These are phyloP conservation scores for Chlamydomonas sp. DNA, from an alignment of 139 green algal genomes.

Conservation along the genomic window DNA sequence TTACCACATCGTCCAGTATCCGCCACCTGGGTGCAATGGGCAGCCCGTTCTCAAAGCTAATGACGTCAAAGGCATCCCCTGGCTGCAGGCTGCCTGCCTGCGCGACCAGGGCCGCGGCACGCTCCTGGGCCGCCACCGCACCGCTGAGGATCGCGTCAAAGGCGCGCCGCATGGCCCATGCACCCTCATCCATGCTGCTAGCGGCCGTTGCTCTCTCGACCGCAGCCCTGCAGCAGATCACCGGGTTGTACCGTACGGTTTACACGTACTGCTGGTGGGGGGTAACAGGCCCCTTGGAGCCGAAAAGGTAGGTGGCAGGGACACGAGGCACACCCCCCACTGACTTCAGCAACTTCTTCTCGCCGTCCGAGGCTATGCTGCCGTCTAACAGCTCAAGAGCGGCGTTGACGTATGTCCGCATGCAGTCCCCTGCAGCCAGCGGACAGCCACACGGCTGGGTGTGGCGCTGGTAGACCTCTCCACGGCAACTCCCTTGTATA, in stretches of 20 bases:
- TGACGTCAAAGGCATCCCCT: background rate
- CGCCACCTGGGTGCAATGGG: background rate
- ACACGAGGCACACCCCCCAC: no score
- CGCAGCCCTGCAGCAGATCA: background rate
- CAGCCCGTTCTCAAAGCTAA: constrained; percentile 2
- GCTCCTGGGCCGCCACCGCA: constrained; percentile 7
- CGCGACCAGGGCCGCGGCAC: background rate
- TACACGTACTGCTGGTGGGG: no score
- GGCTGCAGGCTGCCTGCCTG: background rate
- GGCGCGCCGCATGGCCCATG: constrained; percentile 31
- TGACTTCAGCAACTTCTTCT: background rate
- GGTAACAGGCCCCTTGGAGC: no score
- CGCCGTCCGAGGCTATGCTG: background rate
- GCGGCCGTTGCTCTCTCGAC: background rate
- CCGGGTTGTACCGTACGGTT: no score
- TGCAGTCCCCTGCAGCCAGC: background rate
- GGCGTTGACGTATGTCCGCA: background rate
- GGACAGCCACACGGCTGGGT: background rate
- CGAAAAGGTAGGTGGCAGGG: no score
- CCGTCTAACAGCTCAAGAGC: background rate
- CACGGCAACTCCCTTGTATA: background rate
- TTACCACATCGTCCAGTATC: constrained; percentile 22
- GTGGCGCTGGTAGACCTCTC: no score
- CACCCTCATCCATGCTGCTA: constrained; percentile 7
- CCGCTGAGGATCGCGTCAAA: constrained; percentile 39